Percentiles rank a stretch among this genome's conserved stretches.
Evolutionary conservation across 352 stramenopile species (phyloP).

Genomic region (Globisporangium iwayamae): DNA sequence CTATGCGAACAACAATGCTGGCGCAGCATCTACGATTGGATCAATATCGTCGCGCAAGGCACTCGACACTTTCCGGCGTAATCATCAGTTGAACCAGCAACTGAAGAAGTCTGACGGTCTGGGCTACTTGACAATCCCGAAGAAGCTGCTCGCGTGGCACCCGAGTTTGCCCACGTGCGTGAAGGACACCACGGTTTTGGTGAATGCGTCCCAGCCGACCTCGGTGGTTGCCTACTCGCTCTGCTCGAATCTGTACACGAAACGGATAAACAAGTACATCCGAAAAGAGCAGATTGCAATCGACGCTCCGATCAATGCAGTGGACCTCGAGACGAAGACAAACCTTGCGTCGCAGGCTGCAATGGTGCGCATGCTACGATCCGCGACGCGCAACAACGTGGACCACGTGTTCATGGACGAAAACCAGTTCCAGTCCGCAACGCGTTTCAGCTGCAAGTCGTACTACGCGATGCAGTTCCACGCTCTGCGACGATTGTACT

Average conservation of each 20-base stretch:
- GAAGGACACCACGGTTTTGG: constrained; percentile 69
- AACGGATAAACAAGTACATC: constrained; percentile 73
- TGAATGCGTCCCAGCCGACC: constrained; percentile 78
- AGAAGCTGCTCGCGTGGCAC: constrained; percentile 77
- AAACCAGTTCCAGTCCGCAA: constrained; percentile 77
- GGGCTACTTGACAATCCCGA: constrained; percentile 75
- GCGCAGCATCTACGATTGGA: constrained; percentile 57
- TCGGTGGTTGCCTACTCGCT: constrained; percentile 85
- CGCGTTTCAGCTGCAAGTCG: constrained; percentile 84
- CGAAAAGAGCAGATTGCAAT: constrained; percentile 42
- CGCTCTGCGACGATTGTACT: constrained; percentile 76
- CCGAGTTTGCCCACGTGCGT: constrained; percentile 68
- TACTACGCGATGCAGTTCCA: constrained; percentile 91
- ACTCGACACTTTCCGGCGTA: constrained; percentile 62
- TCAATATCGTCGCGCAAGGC: constrained; percentile 56
- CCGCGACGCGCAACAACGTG: constrained; percentile 71
- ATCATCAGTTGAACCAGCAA: constrained; percentile 63
- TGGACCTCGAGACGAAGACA: constrained; percentile 22
- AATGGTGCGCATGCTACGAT: constrained; percentile 70
- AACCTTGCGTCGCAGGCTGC: constrained; percentile 15
- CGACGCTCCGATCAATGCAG: constrained; percentile 31
- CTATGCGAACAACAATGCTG: constrained; percentile 27
- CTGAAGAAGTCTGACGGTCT: constrained; percentile 54
- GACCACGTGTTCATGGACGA: constrained; percentile 85
- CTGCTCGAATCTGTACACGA: constrained; percentile 79